Evolutionary conservation across 2,329 filamentous ascomycete genomes (phyloP).

Genomic region (Helminthosporium solani): DNA sequence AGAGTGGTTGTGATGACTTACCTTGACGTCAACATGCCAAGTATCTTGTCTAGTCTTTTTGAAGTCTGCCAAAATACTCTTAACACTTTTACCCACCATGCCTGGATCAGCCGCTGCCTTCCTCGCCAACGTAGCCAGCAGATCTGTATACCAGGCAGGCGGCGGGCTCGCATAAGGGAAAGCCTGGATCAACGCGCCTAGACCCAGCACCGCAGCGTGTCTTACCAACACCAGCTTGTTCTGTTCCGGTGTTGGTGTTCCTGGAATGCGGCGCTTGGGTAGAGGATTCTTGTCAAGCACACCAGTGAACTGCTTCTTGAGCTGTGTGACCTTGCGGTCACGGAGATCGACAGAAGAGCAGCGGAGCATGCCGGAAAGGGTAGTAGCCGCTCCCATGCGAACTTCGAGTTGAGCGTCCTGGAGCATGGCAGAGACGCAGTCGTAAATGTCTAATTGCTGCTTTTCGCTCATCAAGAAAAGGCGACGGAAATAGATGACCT

Average conservation of each 20-base stretch:
- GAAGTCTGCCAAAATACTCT: conserved; percentile 91
- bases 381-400: conserved; percentile 86
- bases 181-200: conserved; percentile 88
- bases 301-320: conserved; percentile 77
- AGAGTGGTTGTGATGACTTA: conserved; percentile 48
- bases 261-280: conserved; percentile 64
- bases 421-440: conserved; percentile 94
- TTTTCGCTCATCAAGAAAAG: conserved; percentile 78
- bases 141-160: conserved; percentile 89
- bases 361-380: conserved; percentile 94
- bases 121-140: conserved; percentile 79
- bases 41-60: conserved; percentile 99
- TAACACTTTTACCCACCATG: conserved; percentile 92
- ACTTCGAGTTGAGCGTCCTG: conserved; percentile 91
- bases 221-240: conserved; percentile 77
- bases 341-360: conserved; percentile 84
- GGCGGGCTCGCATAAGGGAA: conserved; percentile 96
- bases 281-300: conserved; percentile 82
- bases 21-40: conserved; percentile 97
- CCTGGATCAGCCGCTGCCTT: conserved; percentile 86
- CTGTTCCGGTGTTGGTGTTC: conserved; percentile 69
- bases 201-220: conserved; percentile 86
- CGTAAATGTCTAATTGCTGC: conserved; percentile 79
- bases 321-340: conserved; percentile 69
- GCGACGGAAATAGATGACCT: conserved; percentile 96